phyloP scores from a whole-genome alignment of 805 yeast genomes.

The Torulaspora quercuum region DNA sequence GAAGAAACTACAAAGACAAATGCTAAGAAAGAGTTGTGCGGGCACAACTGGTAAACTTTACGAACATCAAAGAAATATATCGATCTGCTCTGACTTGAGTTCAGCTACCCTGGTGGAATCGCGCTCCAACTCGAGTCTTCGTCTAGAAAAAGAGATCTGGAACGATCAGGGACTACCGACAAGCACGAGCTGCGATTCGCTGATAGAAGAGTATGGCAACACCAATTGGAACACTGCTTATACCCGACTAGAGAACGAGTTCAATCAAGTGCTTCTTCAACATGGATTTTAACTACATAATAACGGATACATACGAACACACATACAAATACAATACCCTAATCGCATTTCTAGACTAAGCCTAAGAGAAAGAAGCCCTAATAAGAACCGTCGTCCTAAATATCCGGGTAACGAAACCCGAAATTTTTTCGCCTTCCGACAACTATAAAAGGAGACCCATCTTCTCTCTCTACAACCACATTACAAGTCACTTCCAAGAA shows the following conservation, averaged over 20 bases:
- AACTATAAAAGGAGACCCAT: too few species aligned
- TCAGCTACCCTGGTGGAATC: constrained; percentile 21
- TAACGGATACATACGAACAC: too few species aligned
- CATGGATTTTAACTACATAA: constrained; percentile 7
- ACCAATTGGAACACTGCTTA: constrained; percentile 6
- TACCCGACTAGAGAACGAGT: constrained; percentile 5
- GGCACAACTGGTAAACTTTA: constrained; percentile 12
- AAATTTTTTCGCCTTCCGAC: too few species aligned
- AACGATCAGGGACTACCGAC: constrained; percentile 7
- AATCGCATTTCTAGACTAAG: too few species aligned
- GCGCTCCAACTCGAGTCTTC: constrained; percentile 6
- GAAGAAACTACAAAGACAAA: constrained; percentile 16
- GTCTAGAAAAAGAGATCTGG: constrained; percentile 11
- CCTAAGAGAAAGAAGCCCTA: too few species aligned
- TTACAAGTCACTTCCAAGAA: constrained; percentile 1
- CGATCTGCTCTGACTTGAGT: constrained; percentile 24
- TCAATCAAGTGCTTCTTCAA: constrained; percentile 10
- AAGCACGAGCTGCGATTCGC: constrained; percentile 7
- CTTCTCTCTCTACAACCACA: too few species aligned
- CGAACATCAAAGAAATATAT: constrained; percentile 25
- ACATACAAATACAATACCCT: too few species aligned
- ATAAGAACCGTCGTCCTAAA: too few species aligned
- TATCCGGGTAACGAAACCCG: too few species aligned
- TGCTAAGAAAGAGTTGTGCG: constrained; percentile 7
- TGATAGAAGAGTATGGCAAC: not conserved